Base-by-base conservation (phyloP, 2,329 filamentous ascomycete genomes). In the Cytospora schulzeri region DNA sequence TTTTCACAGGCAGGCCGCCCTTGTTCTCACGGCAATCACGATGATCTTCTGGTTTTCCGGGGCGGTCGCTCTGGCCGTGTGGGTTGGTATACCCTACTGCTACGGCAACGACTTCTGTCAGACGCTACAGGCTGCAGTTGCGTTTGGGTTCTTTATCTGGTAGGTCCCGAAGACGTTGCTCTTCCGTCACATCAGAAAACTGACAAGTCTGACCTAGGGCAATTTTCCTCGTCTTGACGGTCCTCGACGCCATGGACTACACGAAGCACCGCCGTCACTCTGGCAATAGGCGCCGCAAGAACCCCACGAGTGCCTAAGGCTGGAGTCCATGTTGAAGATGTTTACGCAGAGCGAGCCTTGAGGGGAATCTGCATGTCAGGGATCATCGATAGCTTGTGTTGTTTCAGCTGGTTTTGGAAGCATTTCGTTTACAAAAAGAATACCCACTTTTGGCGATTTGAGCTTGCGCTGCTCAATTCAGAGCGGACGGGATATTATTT, bases 11-110 rank as follows among this genome's bases (percentile, higher is more conserved):
- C 85, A 86, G 58, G 86, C 83, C 53, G 85, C 92, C 19, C 79
- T 93, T 22, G 87, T 72, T 1, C 81, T 91, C 35, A 91, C 96
- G 72, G 81, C 80, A 55, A 69, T 95, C 28, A 95, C 91, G 12
- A 88, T 90, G 78, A 82, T 96, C 63, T 96, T 96, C 80, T 97
- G 93, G 93, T 95, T 97, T 73, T 88, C 90, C 0, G 92, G 92
- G 8, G 90, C 92, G 71, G 88, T 96, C 69, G 91, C 92, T 0
- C 77, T 93, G 14, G 92, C 90, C 0, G 88, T 87, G 24, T 81
- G 81, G 62, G 77, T 92, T 64, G 84, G 85, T 60, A 81, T 84
- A 19, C 78, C 85, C 0, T 76, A 83, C 63, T 88, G 86, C 72
- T 80, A 78, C 51, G 78, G 76, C 57, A 79, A 80, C 51, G 78